These are phyloP conservation scores for Kockiozyma suomiensis DNA, from an alignment of 805 yeast genomes.

Conservation along the genomic window DNA sequence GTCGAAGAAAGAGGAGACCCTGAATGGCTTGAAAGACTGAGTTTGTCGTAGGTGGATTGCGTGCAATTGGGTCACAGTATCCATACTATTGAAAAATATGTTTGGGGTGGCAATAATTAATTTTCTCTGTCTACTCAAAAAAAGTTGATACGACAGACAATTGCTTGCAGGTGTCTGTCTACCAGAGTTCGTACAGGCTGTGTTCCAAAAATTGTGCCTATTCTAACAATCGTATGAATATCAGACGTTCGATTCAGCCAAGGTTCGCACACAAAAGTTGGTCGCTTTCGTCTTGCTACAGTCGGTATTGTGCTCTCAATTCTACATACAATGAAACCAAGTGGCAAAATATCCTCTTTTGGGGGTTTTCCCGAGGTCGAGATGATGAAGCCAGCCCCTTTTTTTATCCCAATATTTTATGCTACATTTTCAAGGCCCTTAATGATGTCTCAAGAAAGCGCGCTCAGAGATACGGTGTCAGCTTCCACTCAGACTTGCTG, in stretches of 20 bases:
- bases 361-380: slow-evolving; percentile 26
- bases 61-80: slow-evolving; percentile 32
- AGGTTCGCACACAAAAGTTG: slow-evolving; percentile 21
- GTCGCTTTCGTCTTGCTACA: slow-evolving; percentile 34
- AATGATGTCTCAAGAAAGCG: slow-evolving; percentile 7
- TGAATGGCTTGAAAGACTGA: slow-evolving; percentile 27
- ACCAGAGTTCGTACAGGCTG: slow-evolving; percentile 20
- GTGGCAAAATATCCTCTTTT: slow-evolving; percentile 30
- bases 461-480: slow-evolving; percentile 2
- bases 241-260: slow-evolving; percentile 29
- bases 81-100: slow-evolving; percentile 34
- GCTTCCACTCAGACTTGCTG: not conserved
- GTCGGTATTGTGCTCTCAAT: slow-evolving; percentile 24
- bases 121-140: slow-evolving; percentile 33
- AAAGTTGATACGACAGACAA: slow-evolving; percentile 24
- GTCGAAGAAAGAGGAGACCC: not conserved
- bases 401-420: slow-evolving; percentile 23
- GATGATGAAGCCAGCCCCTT: slow-evolving; percentile 21
- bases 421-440: slow-evolving; percentile 3
- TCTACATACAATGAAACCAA: slow-evolving; percentile 25
- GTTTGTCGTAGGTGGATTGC: slow-evolving; percentile 32
- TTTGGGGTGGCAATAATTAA: slow-evolving; percentile 31
- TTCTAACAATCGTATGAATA: too few relatives aligned
- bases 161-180: slow-evolving; percentile 35
- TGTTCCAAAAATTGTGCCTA: too few relatives aligned